Percentiles rank a stretch among this genome's conserved stretches.
phyloP scores from a whole-genome alignment of 208 protist genomes.

The Crithidia sp. region DNA sequence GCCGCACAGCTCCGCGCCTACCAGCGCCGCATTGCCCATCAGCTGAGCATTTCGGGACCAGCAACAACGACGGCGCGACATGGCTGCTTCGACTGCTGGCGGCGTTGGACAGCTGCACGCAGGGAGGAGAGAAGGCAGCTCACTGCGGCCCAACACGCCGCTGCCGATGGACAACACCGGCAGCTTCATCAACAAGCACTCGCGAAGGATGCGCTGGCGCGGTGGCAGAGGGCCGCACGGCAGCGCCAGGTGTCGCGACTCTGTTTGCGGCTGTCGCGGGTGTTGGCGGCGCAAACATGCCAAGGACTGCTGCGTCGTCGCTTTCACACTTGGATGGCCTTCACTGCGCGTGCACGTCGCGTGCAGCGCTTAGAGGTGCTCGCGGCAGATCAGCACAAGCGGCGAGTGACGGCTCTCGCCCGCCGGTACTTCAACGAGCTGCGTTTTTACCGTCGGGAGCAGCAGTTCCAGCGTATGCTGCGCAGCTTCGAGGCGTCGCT shows the following conservation, averaged over 20 bases:
- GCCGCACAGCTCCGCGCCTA: slow-evolving; percentile 5
- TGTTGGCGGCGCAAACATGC: slow-evolving; percentile 1
- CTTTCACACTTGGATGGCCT: background rate
- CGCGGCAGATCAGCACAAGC: slow-evolving; percentile 18
- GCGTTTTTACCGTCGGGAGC: slow-evolving; percentile 9
- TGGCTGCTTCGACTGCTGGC: slow-evolving; percentile 6
- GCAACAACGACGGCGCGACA: background rate
- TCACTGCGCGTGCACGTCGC: background rate
- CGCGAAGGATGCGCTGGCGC: background rate
- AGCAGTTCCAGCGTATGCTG: slow-evolving; percentile 18
- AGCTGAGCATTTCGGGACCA: slow-evolving; percentile 1
- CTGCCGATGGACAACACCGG: too few species aligned
- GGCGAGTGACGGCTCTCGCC: slow-evolving; percentile 9
- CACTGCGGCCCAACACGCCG: too few species aligned
- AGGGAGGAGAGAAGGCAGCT: background rate
- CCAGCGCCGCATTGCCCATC: slow-evolving; percentile 12
- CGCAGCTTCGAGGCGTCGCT: slow-evolving; percentile 14
- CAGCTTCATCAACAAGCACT: background rate
- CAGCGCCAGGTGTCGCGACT: slow-evolving; percentile 5
- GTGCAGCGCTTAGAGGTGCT: slow-evolving; percentile 12
- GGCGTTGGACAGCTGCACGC: background rate
- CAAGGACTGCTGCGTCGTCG: background rate
- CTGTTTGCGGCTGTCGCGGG: slow-evolving; percentile 9
- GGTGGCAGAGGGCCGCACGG: background rate
- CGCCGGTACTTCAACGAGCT: slow-evolving; percentile 24